Evolutionary conservation across 2,329 filamentous ascomycete species (phyloP), one percentile per base, ranked within the genome.

Genomic region (Trichoderma atrobrunneum): DNA sequence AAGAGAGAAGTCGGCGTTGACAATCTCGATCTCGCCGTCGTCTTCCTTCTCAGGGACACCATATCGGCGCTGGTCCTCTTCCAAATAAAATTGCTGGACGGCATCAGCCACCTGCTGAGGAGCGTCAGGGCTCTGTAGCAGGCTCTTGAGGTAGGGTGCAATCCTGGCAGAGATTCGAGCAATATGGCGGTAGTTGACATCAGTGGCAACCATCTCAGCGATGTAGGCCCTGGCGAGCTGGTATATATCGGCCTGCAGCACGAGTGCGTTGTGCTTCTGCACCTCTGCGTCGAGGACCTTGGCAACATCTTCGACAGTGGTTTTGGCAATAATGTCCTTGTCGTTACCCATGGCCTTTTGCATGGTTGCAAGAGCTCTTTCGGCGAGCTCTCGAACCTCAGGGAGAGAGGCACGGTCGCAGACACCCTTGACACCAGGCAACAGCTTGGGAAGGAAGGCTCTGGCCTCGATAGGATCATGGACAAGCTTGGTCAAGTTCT

Each of bases 401-500:
- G 96, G 96, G 1, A 98, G 88, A 54, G 96, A 97, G 32, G 96
- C 95, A 74, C 94, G 90, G 76, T 97, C 91, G 76, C 91, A 90
- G 72, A 99, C 95, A 70, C 87, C 88, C 86, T 98, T 94, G 61
- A 99, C 93, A 88, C 96, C 96, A 57, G 96, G 96, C 79, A 93
- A 92, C 67, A 99, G 87, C 84, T 97, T 98, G 66, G 96, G 96
- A 80, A 99, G 84, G 87, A 99, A 99, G 71, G 93, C 93, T 76
- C 96, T 89, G 39, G 96, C 96, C 85, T 99, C 96, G 73, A 97
- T 90, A 16, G 96, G 96, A 81, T 91, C 95, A 82, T 99, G 96
- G 32, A 99, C 96, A 36, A 99, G 90, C 86, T 97, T 98, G 73
- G 96, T 99, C 85, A 99, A 86, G 84, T 99, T 99, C 85, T 99